Percentiles rank a stretch among this genome's conserved stretches.
phyloP scores from a whole-genome alignment of 164 flowering plant species.

The Magnolia sinica region DNA sequence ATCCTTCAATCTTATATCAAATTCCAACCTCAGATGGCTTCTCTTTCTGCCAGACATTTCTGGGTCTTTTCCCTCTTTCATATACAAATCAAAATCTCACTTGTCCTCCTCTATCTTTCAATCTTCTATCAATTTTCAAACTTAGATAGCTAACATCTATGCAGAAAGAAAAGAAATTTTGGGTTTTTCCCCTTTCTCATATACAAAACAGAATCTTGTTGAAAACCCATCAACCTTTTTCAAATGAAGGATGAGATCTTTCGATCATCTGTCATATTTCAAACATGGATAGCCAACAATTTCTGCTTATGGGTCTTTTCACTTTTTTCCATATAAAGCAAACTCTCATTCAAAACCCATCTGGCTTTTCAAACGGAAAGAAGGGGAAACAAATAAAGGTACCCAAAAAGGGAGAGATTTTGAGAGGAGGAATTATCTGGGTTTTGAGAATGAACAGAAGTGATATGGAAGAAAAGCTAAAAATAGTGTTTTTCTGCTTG shows the following conservation, averaged over 20 bases:
- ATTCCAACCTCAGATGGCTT: too few relatives aligned
- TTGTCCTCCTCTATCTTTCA: background rate
- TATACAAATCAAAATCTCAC: background rate
- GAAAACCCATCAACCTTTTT: background rate
- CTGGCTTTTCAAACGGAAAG: too few relatives aligned
- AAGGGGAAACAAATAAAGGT: too few relatives aligned
- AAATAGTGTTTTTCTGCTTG: background rate
- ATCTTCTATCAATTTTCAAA: background rate
- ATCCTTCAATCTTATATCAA: background rate
- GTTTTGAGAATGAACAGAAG: background rate
- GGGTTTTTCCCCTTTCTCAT: background rate
- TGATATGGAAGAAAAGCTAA: background rate
- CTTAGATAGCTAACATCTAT: background rate
- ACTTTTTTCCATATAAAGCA: background rate
- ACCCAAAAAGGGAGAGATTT: background rate
- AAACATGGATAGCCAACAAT: background rate
- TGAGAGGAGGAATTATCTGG: background rate
- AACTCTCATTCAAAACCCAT: background rate
- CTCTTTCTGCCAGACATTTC: background rate
- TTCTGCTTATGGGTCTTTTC: conserved; percentile 1
- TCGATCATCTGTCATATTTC: background rate
- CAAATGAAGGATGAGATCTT: background rate
- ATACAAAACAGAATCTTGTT: background rate
- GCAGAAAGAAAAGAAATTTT: background rate
- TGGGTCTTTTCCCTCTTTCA: background rate